Evolutionary conservation across 1,284 basidiomycete species (phyloP).

Genomic region (Caloboletus firmus): DNA sequence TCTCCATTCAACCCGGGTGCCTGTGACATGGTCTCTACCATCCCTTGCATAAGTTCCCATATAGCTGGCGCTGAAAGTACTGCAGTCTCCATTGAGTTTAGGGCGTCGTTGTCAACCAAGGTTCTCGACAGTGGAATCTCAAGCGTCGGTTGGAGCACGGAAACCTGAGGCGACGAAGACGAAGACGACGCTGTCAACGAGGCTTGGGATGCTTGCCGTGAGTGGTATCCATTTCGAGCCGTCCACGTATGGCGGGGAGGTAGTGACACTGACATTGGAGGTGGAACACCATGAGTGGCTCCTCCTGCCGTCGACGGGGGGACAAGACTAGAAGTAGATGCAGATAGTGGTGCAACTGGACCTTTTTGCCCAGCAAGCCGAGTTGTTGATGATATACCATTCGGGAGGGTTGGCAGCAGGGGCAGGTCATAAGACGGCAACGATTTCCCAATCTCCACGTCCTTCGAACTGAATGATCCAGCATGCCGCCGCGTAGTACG

Average conservation of each 20-base stretch:
- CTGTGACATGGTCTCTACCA: slow-evolving; percentile 44
- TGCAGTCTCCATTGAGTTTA: slow-evolving; percentile 66
- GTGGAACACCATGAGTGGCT: slow-evolving; percentile 6
- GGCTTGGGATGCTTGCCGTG: slow-evolving; percentile 57
- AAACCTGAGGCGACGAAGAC: slow-evolving; percentile 41
- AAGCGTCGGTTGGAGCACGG: slow-evolving; percentile 38
- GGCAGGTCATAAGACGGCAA: slow-evolving; percentile 64
- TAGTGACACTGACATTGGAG: slow-evolving; percentile 18
- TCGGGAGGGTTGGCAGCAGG: slow-evolving; percentile 32
- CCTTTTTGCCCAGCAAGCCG: slow-evolving; percentile 51
- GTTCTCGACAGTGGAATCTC: slow-evolving; percentile 53
- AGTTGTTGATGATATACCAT: slow-evolving; percentile 42
- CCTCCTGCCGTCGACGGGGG: slow-evolving; percentile 10
- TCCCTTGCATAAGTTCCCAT: slow-evolving; percentile 69
- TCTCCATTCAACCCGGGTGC: slow-evolving; percentile 42
- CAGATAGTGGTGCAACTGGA: slow-evolving; percentile 26
- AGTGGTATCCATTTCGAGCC: slow-evolving; percentile 40
- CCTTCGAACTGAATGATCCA: slow-evolving; percentile 89
- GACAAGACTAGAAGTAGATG: slow-evolving; percentile 21
- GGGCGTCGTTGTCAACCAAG: slow-evolving; percentile 66
- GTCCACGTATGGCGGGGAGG: slow-evolving; percentile 15
- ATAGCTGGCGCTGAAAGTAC: slow-evolving; percentile 69
- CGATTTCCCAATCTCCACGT: slow-evolving; percentile 84
- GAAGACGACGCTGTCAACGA: slow-evolving; percentile 49
- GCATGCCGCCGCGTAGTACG: slow-evolving; percentile 77